These are phyloP conservation scores for Osmanthus fragrans DNA, from an alignment of 257 asterid genomes.

Conservation along the genomic window DNA sequence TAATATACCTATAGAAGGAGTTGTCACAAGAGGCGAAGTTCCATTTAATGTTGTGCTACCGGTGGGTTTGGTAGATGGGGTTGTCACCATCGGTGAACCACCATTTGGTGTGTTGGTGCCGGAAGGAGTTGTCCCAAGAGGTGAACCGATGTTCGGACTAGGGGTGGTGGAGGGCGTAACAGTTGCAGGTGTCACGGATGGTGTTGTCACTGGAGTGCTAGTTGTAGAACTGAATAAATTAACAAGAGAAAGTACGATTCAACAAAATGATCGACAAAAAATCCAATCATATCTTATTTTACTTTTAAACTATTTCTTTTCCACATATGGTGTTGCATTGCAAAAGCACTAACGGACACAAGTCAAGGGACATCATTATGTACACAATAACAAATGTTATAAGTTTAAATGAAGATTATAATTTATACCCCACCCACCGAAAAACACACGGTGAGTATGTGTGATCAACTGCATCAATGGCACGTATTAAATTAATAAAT, in stretches of 20 bases:
- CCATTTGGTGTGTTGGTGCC: conserved; percentile 34
- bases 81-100: conserved; percentile 45
- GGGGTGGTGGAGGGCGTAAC: not conserved
- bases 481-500: not conserved
- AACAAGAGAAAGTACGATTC: not conserved
- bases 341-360: not conserved
- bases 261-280: too few species aligned
- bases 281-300: too few species aligned
- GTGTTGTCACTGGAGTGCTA: conserved; percentile 29
- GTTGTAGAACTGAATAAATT: conserved; percentile 24
- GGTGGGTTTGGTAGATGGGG: conserved; percentile 27
- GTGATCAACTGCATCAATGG: too few species aligned
- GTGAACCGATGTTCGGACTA: not conserved
- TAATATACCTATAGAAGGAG: conserved; percentile 29
- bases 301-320: too few species aligned
- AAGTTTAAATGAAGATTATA: too few species aligned
- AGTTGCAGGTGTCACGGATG: conserved; percentile 15
- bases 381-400: not conserved
- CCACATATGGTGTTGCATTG: too few species aligned
- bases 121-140: conserved; percentile 20
- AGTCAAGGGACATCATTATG: not conserved
- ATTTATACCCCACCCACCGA: too few species aligned
- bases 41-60: too few species aligned
- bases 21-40: too few species aligned
- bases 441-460: too few species aligned